Evolutionary conservation across 2,329 filamentous ascomycete species (phyloP), one percentile per base, ranked within the genome.

Genomic region (Fusarium sp.): DNA sequence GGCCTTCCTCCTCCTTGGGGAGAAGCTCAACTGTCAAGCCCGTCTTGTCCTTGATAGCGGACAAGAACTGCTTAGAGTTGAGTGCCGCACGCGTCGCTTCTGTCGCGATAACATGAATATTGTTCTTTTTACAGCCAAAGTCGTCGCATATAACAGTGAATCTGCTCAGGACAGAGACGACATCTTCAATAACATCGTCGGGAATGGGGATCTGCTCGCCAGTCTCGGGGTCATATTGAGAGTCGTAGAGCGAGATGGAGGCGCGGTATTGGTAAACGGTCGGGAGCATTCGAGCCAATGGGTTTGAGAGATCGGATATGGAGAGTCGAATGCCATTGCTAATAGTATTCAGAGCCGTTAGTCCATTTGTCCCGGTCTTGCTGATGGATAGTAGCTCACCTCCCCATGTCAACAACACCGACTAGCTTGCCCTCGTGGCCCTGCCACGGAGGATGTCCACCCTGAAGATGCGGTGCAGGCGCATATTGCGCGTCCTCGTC

Each of bases 301-400:
- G 82, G 11, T 86, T 54, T 15, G 77, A 76, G 22, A 78, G 62
- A 49, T 78, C 77, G 20, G 77, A 75, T 61, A 93, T 90, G 11
- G 90, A 92, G 80, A 92, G 91, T 38, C 91, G 89, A 65, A 93
- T 91, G 63, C 91, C 91, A 80, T 93, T 92, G 79, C 90, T 87
- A 28, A 2, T 24, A 10, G 42, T 24, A 5, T 7, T 28, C 17
- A 24, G 18, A 22, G 15, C 42, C 18, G 63, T 73, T 43, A 73
- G 60, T 43, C 48, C 33, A n/a, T 14, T 42, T 28, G n/a, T 43
- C 18, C 15, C 10, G 17, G 13, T 10, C 8, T 28, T 26, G 31
- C 15, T 4, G 9, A 9, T 22, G 18, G 3, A 26, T 18, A 5
- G 34, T 52, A 6, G 34, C 46, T 72, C 43, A 73, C 78, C 79